Evolutionary conservation across 2,329 filamentous ascomycete species (phyloP).

Genomic region (Fusarium sulawesiense): DNA sequence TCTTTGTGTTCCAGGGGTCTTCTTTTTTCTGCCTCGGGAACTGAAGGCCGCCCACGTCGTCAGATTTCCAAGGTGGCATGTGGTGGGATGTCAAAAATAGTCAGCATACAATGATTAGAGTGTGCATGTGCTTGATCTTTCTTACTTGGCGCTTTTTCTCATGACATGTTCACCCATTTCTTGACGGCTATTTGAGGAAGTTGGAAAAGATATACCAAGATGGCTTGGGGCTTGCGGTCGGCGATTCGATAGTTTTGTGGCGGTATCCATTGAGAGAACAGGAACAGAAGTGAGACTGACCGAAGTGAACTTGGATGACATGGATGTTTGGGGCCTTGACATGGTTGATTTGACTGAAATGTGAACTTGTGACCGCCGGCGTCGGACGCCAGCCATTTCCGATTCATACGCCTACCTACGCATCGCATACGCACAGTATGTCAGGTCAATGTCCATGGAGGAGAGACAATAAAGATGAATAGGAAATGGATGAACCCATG

Average conservation of each 20-base stretch:
- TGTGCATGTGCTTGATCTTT: conserved; percentile 10
- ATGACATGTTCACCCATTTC: not conserved
- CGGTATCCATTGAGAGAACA: conserved; percentile 22
- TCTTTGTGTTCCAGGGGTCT: conserved; percentile 38
- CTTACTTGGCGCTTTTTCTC: not conserved
- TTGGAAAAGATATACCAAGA: conserved; percentile 18
- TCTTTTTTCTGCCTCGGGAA: conserved; percentile 26
- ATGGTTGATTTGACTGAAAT: conserved; percentile 37
- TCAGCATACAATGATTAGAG: not conserved
- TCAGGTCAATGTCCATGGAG: not conserved
- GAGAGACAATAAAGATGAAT: conserved; percentile 9
- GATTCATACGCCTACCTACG: conserved; percentile 8
- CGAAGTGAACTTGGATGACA: conserved; percentile 22
- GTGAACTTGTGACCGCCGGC: conserved; percentile 43
- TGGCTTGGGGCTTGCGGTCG: conserved; percentile 21
- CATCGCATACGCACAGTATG: not conserved
- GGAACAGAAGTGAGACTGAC: conserved; percentile 28
- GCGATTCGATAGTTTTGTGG: conserved; percentile 31
- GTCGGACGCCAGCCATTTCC: conserved; percentile 37
- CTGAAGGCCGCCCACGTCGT: conserved; percentile 24
- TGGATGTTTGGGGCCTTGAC: conserved; percentile 13
- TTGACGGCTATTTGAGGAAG: conserved; percentile 7
- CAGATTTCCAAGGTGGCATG: conserved; percentile 21
- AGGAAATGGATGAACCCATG: conserved; percentile 9
- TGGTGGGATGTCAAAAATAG: conserved; percentile 19